Percentiles rank a stretch among this genome's conserved stretches.
Evolutionary conservation across 106 monocot species (phyloP).

Genomic region (Apostasia shenzhenica): DNA sequence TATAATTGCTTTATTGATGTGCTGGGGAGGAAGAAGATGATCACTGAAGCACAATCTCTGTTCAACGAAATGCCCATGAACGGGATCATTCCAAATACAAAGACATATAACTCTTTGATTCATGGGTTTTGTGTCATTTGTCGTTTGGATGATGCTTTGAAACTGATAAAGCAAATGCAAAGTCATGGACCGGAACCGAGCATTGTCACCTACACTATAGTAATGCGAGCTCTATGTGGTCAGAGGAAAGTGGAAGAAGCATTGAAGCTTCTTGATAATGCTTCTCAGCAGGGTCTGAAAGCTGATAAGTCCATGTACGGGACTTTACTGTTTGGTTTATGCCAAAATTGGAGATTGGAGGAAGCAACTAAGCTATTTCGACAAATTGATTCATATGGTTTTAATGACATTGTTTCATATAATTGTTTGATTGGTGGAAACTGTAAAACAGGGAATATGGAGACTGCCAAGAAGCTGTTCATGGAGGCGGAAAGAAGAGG

Average conservation of each 20-base stretch:
- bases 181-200: conserved; percentile 6
- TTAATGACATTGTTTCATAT: conserved; percentile 21
- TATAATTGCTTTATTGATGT: conserved; percentile 13
- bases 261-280: conserved; percentile 5
- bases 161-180: conserved; percentile 12
- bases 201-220: conserved; percentile 2
- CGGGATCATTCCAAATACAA: conserved; percentile 17
- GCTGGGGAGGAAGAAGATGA: conserved; percentile 14
- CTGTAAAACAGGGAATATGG: conserved; percentile 20
- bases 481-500: conserved; percentile 11
- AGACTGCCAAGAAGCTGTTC: conserved; percentile 14
- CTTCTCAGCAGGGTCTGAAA: conserved; percentile 5
- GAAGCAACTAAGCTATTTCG: conserved; percentile 11
- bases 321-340: conserved; percentile 18
- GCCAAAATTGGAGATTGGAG: conserved; percentile 13
- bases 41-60: conserved; percentile 12
- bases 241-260: conserved; percentile 20
- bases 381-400: conserved; percentile 9
- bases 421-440: conserved; percentile 22
- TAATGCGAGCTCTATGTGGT: conserved; percentile 15
- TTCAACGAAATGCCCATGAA: conserved; percentile 24
- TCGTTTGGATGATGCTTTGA: conserved; percentile 6
- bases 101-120: conserved; percentile 21
- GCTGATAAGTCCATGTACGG: conserved; percentile 14
- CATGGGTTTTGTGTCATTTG: conserved; percentile 13